These are phyloP conservation scores for Amylostereum areolatum DNA, from an alignment of 1,284 basidiomycete genomes.

Conservation along the genomic window DNA sequence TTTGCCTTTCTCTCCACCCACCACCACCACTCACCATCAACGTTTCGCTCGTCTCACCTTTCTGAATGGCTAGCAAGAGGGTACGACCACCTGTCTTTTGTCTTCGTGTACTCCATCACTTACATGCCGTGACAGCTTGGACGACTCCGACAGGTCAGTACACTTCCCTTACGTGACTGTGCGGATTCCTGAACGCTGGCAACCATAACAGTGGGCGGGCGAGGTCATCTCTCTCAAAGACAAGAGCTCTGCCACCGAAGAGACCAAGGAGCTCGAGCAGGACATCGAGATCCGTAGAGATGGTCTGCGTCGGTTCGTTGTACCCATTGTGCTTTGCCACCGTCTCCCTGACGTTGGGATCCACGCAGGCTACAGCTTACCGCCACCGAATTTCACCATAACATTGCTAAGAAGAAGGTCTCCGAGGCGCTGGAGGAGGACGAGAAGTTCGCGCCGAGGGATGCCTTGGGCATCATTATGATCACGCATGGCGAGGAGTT, in stretches of 20 bases:
- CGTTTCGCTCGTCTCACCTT: no score
- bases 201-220: constrained; percentile 22
- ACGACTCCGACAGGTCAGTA: constrained; percentile 28
- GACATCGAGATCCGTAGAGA: constrained; percentile 30
- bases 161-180: background rate
- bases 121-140: constrained; percentile 21
- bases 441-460: constrained; percentile 66
- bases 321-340: background rate
- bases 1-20: no score
- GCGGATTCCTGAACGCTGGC: background rate
- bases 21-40: no score
- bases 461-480: constrained; percentile 81
- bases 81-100: no score
- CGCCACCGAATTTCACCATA: constrained; percentile 55
- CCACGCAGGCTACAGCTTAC: constrained; percentile 49
- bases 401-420: constrained; percentile 62
- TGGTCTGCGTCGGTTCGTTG: constrained; percentile 26
- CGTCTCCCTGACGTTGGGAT: background rate
- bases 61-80: constrained; percentile 7
- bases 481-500: constrained; percentile 80
- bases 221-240: constrained; percentile 31
- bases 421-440: constrained; percentile 49
- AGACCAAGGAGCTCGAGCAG: constrained; percentile 29
- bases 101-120: background rate
- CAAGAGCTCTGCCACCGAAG: constrained; percentile 30